phyloP scores from a whole-genome alignment of 2,329 filamentous ascomycete genomes.

The Dichotomopilus funicola region DNA sequence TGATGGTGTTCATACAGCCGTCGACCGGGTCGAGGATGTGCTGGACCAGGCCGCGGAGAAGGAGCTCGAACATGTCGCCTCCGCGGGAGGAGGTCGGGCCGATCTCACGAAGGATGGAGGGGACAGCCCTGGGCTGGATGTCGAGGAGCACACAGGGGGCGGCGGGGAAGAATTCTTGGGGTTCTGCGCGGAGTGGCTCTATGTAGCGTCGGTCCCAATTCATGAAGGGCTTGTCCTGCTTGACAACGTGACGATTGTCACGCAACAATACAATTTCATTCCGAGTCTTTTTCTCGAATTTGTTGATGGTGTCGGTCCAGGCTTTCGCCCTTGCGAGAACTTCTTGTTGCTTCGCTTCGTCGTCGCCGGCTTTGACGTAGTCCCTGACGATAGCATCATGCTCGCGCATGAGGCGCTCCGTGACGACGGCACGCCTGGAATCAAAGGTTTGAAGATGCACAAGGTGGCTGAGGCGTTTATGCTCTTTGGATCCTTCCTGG shows the following conservation, averaged over 20 bases:
- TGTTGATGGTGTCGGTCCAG: constrained; percentile 32
- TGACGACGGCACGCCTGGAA: constrained; percentile 12
- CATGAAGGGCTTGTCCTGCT: constrained; percentile 46
- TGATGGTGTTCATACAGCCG: constrained; percentile 45
- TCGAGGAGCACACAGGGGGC: constrained; percentile 55
- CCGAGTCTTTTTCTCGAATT: constrained; percentile 29
- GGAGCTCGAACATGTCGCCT: constrained; percentile 48
- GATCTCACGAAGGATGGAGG: constrained; percentile 41
- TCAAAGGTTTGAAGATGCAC: constrained; percentile 11
- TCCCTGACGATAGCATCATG: constrained; percentile 24
- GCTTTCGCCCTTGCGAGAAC: constrained; percentile 16
- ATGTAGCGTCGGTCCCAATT: constrained; percentile 63
- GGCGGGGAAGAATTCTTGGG: constrained; percentile 62
- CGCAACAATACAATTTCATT: constrained; percentile 35
- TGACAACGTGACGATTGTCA: constrained; percentile 50
- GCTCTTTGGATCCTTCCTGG: not conserved
- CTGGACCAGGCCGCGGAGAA: constrained; percentile 38
- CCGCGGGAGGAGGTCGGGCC: constrained; percentile 35
- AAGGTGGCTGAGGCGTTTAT: constrained; percentile 13
- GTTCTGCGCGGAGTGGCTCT: constrained; percentile 57
- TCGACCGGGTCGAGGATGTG: constrained; percentile 32
- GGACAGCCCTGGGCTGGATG: constrained; percentile 53
- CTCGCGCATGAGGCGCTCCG: constrained; percentile 29
- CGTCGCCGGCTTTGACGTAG: constrained; percentile 13
- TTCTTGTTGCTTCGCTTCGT: constrained; percentile 1